phyloP scores from a whole-genome alignment of 371 early-diverging fungal genomes.

The Syncephalastrum contaminatum region DNA sequence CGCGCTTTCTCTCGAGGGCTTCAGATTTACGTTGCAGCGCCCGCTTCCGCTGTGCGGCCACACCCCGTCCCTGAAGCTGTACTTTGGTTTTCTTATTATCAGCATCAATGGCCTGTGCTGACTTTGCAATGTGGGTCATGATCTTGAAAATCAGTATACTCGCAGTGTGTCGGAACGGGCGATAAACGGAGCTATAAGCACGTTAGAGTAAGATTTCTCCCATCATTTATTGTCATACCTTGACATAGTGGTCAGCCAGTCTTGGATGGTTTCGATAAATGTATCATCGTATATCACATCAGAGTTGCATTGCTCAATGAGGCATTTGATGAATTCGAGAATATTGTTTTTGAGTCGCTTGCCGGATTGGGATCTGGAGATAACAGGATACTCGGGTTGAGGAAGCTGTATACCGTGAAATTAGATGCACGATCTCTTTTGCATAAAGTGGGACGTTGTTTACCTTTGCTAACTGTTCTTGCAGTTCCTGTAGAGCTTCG shows the following conservation, averaged over 20 bases:
- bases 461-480: constrained; percentile 45
- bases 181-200: constrained; percentile 64
- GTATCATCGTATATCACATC: constrained; percentile 59
- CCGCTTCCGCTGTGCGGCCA: constrained; percentile 15
- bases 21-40: constrained; percentile 19
- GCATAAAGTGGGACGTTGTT: not conserved
- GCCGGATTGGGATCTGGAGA: constrained; percentile 58
- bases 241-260: constrained; percentile 58
- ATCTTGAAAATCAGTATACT: constrained; percentile 68
- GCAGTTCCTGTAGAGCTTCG: constrained; percentile 42
- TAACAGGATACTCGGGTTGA: constrained; percentile 64
- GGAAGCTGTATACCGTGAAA: constrained; percentile 34
- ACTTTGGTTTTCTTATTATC: constrained; percentile 28
- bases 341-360: constrained; percentile 58
- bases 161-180: constrained; percentile 91
- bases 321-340: constrained; percentile 56
- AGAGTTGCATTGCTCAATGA: constrained; percentile 63
- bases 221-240: constrained; percentile 23
- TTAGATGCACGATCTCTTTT: not conserved
- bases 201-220: not conserved
- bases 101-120: constrained; percentile 18
- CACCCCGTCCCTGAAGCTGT: not conserved
- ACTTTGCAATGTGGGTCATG: constrained; percentile 23
- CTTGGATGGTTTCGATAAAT: constrained; percentile 53
- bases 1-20: constrained; percentile 18